Conservation (phyloP, 768 basidiomycete genomes). For the Dioszegia crocea region DNA sequence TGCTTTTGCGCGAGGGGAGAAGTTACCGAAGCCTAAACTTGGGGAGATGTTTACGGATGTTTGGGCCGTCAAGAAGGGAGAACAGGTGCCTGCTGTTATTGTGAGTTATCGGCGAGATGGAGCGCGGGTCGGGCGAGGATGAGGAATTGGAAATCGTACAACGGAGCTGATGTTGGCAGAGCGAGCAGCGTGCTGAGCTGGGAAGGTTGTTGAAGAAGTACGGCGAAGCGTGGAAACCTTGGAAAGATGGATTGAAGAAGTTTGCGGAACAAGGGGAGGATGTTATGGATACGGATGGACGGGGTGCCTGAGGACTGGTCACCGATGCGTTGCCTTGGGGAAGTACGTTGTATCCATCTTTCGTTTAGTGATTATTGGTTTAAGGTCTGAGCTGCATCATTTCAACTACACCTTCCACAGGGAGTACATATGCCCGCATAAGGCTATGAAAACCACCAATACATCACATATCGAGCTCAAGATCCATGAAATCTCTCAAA, state of each 20-base stretch:
- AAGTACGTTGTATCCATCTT: no score
- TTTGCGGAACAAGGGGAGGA: constrained; percentile 44
- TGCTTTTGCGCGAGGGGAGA: constrained; percentile 74
- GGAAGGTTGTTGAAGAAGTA: constrained; percentile 72
- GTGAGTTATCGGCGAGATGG: constrained; percentile 19
- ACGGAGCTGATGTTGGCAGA: constrained; percentile 52
- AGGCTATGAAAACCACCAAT: no score
- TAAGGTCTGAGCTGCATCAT: no score
- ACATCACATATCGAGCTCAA: no score
- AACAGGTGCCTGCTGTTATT: constrained; percentile 51
- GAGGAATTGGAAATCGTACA: background rate
- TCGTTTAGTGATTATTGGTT: no score
- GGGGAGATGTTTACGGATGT: constrained; percentile 80
- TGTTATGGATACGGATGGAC: constrained; percentile 43
- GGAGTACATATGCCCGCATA: no score
- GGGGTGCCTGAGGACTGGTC: constrained; percentile 21
- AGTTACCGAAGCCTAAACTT: constrained; percentile 64
- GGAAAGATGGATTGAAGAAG: constrained; percentile 64
- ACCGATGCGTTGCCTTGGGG: no score
- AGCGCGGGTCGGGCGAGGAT: background rate
- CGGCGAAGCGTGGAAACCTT: constrained; percentile 78
- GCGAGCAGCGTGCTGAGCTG: constrained; percentile 78
- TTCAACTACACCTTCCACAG: no score
- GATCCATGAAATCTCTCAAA: no score
- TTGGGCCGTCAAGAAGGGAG: constrained; percentile 61